These are phyloP conservation scores for Parachaetomium inaequale DNA, from an alignment of 495 filamentous ascomycete species.

Conservation along the genomic window DNA sequence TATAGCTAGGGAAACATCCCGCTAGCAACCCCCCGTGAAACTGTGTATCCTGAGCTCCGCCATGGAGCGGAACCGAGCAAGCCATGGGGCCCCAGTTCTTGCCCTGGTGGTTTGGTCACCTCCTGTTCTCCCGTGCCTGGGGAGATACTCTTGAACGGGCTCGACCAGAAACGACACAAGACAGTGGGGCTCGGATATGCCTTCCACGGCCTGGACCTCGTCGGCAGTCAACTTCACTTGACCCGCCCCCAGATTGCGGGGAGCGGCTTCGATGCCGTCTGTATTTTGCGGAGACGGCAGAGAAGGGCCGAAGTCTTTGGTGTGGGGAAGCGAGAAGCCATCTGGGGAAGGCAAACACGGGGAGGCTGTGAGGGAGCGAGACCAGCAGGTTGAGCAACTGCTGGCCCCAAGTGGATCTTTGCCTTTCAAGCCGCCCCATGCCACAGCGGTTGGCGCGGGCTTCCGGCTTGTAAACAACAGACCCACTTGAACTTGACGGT, in stretches of 20 bases:
- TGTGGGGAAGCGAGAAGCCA: constrained; percentile 3
- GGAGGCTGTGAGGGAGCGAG: background rate
- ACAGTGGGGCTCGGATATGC: background rate
- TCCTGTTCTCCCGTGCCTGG: background rate
- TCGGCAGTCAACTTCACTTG: background rate
- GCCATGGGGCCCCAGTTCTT: background rate
- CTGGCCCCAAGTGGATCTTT: background rate
- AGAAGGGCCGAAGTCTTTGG: background rate
- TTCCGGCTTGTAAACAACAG: background rate
- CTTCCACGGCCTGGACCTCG: background rate
- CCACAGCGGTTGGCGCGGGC: background rate
- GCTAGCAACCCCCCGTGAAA: background rate
- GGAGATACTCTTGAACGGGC: background rate
- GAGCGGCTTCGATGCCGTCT: background rate
- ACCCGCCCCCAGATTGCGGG: background rate
- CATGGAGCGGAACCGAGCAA: background rate
- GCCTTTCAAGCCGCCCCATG: constrained; percentile 1
- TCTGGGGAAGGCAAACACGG: background rate
- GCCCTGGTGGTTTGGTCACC: background rate
- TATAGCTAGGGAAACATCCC: background rate
- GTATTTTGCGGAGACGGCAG: background rate
- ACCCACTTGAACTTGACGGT: constrained; percentile 2
- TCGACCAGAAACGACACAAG: background rate
- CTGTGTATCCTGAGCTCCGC: too few species aligned
- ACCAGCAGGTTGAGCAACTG: background rate